A percentile compares a stretch with the other conserved stretches of the same genome.
Conservation (phyloP, 2,329 filamentous ascomycete genomes). For the Colletotrichum costaricense region DNA sequence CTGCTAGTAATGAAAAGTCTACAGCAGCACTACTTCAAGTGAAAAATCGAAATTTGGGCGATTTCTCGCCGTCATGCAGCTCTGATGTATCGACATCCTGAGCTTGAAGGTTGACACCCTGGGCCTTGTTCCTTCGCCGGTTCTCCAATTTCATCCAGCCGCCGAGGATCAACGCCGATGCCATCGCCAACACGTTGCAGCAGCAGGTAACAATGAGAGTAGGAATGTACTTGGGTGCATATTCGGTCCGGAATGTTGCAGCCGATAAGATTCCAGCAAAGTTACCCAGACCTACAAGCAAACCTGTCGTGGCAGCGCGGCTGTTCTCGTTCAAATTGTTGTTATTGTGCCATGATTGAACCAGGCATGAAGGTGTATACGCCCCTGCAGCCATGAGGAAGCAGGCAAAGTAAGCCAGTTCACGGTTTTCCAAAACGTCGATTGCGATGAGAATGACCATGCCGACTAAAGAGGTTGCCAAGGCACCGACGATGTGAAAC, state of each 20-base stretch:
- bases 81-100: conserved; percentile 52
- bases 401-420: conserved; percentile 60
- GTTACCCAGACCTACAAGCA: conserved; percentile 61
- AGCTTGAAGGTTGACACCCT: conserved; percentile 48
- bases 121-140: conserved; percentile 48
- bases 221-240: conserved; percentile 60
- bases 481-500: conserved; percentile 56
- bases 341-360: conserved; percentile 60
- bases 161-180: conserved; percentile 50
- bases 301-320: conserved; percentile 58
- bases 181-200: conserved; percentile 57
- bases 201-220: conserved; percentile 52
- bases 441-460: conserved; percentile 59
- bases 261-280: conserved; percentile 52
- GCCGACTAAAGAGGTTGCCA: conserved; percentile 48
- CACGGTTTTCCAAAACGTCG: conserved; percentile 44
- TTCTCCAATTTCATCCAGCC: conserved; percentile 59
- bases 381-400: conserved; percentile 60
- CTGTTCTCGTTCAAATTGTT: conserved; percentile 55
- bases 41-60: conserved; percentile 50
- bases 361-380: conserved; percentile 61
- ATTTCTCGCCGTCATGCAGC: conserved; percentile 50
- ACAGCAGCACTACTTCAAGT: conserved; percentile 45
- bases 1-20: background rate
- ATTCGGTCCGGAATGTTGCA: conserved; percentile 56